Conservation (phyloP, 192 early-diverging fungal species). For the Irineochytrium annulatum region DNA sequence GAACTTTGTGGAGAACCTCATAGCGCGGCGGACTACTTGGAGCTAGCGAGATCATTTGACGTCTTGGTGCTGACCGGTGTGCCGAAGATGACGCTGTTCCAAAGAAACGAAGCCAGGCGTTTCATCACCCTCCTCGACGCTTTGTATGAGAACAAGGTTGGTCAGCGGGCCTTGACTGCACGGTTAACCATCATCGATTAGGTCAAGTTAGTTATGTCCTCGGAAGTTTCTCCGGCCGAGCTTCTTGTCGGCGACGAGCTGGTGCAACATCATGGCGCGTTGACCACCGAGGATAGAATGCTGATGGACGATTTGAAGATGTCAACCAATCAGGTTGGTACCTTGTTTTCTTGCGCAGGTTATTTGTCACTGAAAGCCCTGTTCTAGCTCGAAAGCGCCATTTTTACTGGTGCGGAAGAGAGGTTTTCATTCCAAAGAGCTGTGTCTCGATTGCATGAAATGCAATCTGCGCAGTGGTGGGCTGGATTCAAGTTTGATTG, state of each 20-base stretch:
- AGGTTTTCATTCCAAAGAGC: slow-evolving; percentile 94
- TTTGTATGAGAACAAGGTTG: slow-evolving; percentile 79
- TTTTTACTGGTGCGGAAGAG: slow-evolving; percentile 87
- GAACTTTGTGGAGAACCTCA: slow-evolving; percentile 67
- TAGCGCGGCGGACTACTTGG: slow-evolving; percentile 87
- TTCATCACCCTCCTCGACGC: slow-evolving; percentile 94
- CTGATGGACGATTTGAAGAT: slow-evolving; percentile 62
- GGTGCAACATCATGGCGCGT: slow-evolving; percentile 8
- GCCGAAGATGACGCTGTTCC: slow-evolving; percentile 53
- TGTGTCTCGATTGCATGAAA: slow-evolving; percentile 85
- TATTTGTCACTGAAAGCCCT: neutral
- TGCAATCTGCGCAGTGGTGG: slow-evolving; percentile 55
- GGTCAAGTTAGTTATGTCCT: slow-evolving; percentile 35
- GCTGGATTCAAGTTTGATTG: no score
- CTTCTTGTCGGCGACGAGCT: slow-evolving; percentile 69
- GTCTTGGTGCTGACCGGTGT: slow-evolving; percentile 70
- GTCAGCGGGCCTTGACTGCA: slow-evolving; percentile 18
- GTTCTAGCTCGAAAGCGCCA: slow-evolving; percentile 46
- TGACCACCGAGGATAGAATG: slow-evolving; percentile 46
- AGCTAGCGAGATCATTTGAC: slow-evolving; percentile 69
- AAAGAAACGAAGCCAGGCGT: slow-evolving; percentile 83
- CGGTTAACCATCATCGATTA: neutral
- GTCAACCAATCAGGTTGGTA: slow-evolving; percentile 13
- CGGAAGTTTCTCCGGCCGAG: slow-evolving; percentile 62
- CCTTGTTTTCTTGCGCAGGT: slow-evolving; percentile 5